These are phyloP conservation scores for Malassezia vespertilionis DNA, from an alignment of 1,284 basidiomycete species.

Conservation along the genomic window DNA sequence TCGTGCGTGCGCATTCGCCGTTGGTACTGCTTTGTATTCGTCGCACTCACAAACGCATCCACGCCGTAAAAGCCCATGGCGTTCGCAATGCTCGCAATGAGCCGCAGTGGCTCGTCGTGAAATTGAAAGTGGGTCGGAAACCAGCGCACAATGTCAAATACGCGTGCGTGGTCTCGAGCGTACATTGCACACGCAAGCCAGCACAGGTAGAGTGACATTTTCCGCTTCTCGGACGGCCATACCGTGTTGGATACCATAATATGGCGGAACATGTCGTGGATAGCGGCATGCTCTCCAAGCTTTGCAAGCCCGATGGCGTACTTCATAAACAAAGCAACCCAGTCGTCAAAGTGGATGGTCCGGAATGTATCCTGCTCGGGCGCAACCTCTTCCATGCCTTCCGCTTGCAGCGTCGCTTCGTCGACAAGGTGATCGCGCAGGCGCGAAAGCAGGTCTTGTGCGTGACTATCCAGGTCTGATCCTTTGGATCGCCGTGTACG, in stretches of 20 bases:
- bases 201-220: constrained; percentile 26
- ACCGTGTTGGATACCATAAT: constrained; percentile 53
- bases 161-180: constrained; percentile 22
- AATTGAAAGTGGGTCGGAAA: constrained; percentile 35
- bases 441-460: constrained; percentile 63
- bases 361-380: constrained; percentile 54
- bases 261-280: constrained; percentile 62
- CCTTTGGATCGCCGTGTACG: constrained; percentile 7
- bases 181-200: constrained; percentile 40
- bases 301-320: constrained; percentile 70
- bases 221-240: constrained; percentile 28
- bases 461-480: constrained; percentile 48
- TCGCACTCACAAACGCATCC: constrained; percentile 23
- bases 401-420: constrained; percentile 50
- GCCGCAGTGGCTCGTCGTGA: constrained; percentile 31
- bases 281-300: constrained; percentile 53
- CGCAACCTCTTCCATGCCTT: constrained; percentile 23
- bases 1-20: constrained; percentile 32
- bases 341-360: constrained; percentile 70
- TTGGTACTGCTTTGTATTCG: constrained; percentile 30
- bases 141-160: constrained; percentile 26
- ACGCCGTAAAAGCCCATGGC: constrained; percentile 29
- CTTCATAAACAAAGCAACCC: constrained; percentile 77
- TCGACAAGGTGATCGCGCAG: constrained; percentile 59
- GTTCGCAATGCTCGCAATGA: constrained; percentile 29